Evolutionary conservation across 306 rosid genomes (phyloP), one percentile per base, ranked within the genome.

Genomic region (Myrica gale): DNA sequence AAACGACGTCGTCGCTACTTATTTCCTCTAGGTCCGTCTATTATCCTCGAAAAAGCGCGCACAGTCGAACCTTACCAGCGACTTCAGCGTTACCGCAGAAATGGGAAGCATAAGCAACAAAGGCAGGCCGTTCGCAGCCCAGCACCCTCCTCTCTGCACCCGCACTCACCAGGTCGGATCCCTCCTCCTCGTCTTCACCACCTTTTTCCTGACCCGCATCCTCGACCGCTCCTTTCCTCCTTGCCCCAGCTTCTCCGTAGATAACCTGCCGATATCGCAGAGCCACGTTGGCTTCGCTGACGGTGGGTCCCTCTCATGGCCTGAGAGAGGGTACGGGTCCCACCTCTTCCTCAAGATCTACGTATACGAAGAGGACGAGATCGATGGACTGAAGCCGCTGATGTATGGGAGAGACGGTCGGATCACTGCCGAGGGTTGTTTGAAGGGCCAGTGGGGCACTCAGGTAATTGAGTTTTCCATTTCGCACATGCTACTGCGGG

Each of bases 371-470:
- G 87, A 71, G 68, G 9, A 73, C 44, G 97, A 95, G 86, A 86
- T 90, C 81, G 82, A 87, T 54, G 97, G 96, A 11, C 85, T 92
- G 79, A 87, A 85, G 63, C 73, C 81, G 42, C 84, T 95, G 78
- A 56, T 95, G 89, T 81, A 60, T 57, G 97, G 97, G 19, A 77
- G 92, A 57, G 92, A 90, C 15, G 96, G 98, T 44, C 77, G 76
- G 76, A 87, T 95, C 81, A 83, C 86, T 0, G 78, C 87, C 55
- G 67, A 81, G 43, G 77, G 86, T 81, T 95, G 99, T 82, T 75
- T 88, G 82, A 95, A 87, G 78, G 97, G 97, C 77, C 97, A 95
- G 75, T 95, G 99, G 99, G 99, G 97, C 70, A 90, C 96, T 88
- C 97, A 95, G 97, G 99, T 92, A 72, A 42, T 53, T 53, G 43